phyloP scores from a whole-genome alignment of 2,329 filamentous ascomycete species.

The Ophiostoma sp. region DNA sequence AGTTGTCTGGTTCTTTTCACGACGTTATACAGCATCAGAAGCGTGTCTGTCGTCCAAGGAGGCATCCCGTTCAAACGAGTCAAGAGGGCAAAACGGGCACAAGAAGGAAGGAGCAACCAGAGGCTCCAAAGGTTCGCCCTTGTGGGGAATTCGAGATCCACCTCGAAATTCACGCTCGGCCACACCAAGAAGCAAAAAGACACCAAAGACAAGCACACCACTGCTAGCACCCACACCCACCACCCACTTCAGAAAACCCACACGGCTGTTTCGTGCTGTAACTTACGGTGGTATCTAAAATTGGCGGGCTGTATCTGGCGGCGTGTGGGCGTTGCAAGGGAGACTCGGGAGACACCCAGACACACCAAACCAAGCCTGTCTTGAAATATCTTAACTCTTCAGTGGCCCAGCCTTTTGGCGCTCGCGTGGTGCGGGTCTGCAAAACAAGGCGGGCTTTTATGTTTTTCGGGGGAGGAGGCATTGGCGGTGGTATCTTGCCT shows the following conservation, averaged over 20 bases:
- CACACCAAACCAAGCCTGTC: too few species aligned
- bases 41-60: background rate
- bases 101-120: background rate
- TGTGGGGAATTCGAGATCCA: conserved; percentile 15
- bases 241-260: background rate
- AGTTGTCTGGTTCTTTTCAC: background rate
- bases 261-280: background rate
- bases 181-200: background rate
- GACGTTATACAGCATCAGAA: background rate
- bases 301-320: background rate
- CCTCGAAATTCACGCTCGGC: conserved; percentile 16
- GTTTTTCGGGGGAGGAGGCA: background rate
- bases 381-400: too few species aligned
- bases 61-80: background rate
- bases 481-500: background rate
- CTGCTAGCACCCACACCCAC: background rate
- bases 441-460: conserved; percentile 24
- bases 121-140: background rate
- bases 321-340: background rate
- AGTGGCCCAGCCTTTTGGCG: conserved; percentile 10
- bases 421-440: conserved; percentile 23
- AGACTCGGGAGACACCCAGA: background rate
- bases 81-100: background rate
- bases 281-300: background rate
- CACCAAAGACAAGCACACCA: background rate